Evolutionary conservation across 306 rosid genomes (phyloP).

Genomic region (Sesbania bispinosa): DNA sequence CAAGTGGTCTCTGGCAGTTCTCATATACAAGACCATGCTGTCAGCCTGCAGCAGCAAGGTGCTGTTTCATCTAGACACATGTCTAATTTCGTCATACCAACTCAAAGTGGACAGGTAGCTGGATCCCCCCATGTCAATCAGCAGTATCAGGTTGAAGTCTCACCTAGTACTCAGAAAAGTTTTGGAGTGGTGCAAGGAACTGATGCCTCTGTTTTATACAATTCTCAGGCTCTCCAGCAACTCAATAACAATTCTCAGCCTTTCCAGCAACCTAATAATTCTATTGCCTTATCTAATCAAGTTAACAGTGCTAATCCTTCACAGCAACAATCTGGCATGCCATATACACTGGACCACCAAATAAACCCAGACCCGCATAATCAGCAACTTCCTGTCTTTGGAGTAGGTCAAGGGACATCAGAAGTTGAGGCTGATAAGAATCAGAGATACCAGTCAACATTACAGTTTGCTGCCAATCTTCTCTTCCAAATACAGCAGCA

Average conservation of each 20-base stretch:
- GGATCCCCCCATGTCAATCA: slow-evolving; percentile 48
- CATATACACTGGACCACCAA: slow-evolving; percentile 52
- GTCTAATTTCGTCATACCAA: slow-evolving; percentile 43
- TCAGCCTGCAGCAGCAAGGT: slow-evolving; percentile 48
- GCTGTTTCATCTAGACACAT: slow-evolving; percentile 56
- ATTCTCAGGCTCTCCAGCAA: slow-evolving; percentile 56
- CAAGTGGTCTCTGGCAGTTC: slow-evolving; percentile 52
- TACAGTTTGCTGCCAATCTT: slow-evolving; percentile 97
- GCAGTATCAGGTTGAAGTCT: slow-evolving; percentile 54
- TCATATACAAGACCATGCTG: slow-evolving; percentile 57
- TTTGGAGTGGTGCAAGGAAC: slow-evolving; percentile 57
- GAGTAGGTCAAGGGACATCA: slow-evolving; percentile 57
- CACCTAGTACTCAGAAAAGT: slow-evolving; percentile 49
- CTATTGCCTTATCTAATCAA: slow-evolving; percentile 49
- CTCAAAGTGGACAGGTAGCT: slow-evolving; percentile 58
- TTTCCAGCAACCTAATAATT: slow-evolving; percentile 33
- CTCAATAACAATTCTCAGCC: slow-evolving; percentile 16
- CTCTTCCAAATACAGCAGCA: slow-evolving; percentile 90
- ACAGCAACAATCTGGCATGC: slow-evolving; percentile 48
- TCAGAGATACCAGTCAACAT: slow-evolving; percentile 61
- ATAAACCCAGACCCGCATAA: slow-evolving; percentile 52
- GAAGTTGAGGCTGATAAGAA: slow-evolving; percentile 91
- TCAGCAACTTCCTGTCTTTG: slow-evolving; percentile 65
- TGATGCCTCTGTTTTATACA: slow-evolving; percentile 58
- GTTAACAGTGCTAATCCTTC: slow-evolving; percentile 49